Base-by-base conservation (phyloP, 179 eudicot genomes). In the Heliamphora pulchella region DNA sequence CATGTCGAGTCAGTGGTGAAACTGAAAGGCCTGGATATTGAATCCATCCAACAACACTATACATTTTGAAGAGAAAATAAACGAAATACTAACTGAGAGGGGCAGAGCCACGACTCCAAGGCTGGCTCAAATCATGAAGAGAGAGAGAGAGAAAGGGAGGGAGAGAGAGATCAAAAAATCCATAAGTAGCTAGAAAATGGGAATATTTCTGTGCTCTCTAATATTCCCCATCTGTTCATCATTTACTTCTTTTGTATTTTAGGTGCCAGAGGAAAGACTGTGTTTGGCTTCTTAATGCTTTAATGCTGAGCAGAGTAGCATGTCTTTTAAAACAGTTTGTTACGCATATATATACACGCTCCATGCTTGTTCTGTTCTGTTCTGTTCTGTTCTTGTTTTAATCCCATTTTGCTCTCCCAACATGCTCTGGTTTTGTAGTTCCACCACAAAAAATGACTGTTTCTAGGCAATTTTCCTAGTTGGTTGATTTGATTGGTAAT, bases 1-100 rank as follows among this genome's bases (percentile, higher is more conserved):
- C 87, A 85, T 51, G 85, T 85, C 2, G 87, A 85, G 62, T 85
- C 87, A 3, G 31, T 31, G 31, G 31, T 31, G 31, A 31, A 31
- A 31, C 31, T 31, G 31, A 31, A 31, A 31, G 31, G 31, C 31
- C 31, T 31, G 31, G 31, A 31, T 31, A 31, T 31, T 31, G 31
- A 31, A 31, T 31, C 31, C 7, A 85, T 85, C 71, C 84, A 85
- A 22, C 85, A 85, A 18, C 84, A 85, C 77, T 85, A 85, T 66
- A 87, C 88, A 7, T 86, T 87, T 43, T 87, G 81, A 85, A 46
- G 75, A 3, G 55, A 9, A 47, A 31, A 31, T 31, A 31, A 31
- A 31, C 31, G 31, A 31, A 31, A 31, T 31, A 31, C 31, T 31
- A 31, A 31, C 31, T 31, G 31, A 31, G 63, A 43, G 15, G 51